Percentiles rank a stretch among this genome's conserved stretches.
Evolutionary conservation across 306 rosid genomes (phyloP).

Genomic region (Dalbergia cultrata): DNA sequence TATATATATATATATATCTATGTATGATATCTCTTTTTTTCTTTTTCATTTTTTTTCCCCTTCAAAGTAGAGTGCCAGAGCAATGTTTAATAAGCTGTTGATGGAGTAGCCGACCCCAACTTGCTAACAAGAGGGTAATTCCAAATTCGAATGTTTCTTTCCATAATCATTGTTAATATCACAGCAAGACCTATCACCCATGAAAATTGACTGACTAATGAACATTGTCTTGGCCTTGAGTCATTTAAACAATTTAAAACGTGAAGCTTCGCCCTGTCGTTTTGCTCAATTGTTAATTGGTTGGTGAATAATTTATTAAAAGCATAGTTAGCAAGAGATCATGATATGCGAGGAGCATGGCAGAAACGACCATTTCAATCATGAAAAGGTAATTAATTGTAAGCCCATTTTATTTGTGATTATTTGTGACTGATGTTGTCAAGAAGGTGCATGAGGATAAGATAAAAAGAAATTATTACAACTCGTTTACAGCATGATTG

Average conservation of each 20-base stretch:
- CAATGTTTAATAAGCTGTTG: not conserved
- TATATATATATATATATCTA: too few relatives aligned
- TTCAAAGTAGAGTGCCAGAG: not conserved
- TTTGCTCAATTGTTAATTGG: not conserved
- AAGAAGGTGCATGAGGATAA: not conserved
- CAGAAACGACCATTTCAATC: not conserved
- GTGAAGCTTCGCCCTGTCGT: slow-evolving; percentile 21
- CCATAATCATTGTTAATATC: slow-evolving; percentile 32
- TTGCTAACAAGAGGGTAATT: not conserved
- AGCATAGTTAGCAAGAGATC: not conserved
- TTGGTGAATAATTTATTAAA: not conserved
- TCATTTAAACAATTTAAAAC: slow-evolving; percentile 1
- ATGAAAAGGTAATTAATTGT: not conserved
- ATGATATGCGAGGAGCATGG: not conserved
- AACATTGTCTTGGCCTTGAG: slow-evolving; percentile 24
- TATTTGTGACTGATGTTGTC: not conserved
- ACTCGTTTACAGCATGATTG: not conserved
- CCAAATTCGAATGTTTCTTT: slow-evolving; percentile 28
- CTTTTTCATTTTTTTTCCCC: not conserved
- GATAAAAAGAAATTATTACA: not conserved
- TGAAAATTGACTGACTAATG: slow-evolving; percentile 15
- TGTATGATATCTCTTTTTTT: not conserved
- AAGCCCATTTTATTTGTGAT: not conserved
- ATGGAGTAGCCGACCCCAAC: slow-evolving; percentile 18
- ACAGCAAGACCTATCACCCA: not conserved